Evolutionary conservation across 1,284 basidiomycete species (phyloP), one percentile per base, ranked within the genome.

Genomic region (Cystobasidiaceae sp.): DNA sequence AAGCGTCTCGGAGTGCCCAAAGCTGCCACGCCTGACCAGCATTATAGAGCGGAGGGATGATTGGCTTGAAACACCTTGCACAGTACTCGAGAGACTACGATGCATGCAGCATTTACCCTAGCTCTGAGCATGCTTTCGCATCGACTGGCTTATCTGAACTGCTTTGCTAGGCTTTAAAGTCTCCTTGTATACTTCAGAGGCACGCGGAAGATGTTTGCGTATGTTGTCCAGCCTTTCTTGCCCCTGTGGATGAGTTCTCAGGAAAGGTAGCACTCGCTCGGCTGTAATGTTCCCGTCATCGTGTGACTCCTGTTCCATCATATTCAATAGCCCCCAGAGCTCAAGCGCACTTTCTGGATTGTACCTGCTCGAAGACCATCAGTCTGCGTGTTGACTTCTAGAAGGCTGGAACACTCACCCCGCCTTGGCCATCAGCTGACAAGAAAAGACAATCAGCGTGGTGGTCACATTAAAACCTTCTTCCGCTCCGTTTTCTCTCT

Each of bases 201-300:
- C 79, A 21, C 67, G 67, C 5, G 76, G 76, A 70, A 81, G 68
- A 33, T 76, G 71, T 50, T 74, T 74, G 30, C 54, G 17, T 8
- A 57, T 45, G 28, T 48, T 63, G 45, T 73, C 70, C 49, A 78
- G 76, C 45, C 80, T 66, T n/a, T 75, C 75, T 17, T 78, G 71
- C 23, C 78, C 79, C 0, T 78, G 79, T 0, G 81, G 81, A 74
- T 82, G 81, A 0, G 81, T 81, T 8, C 80, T 72, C 25, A 81
- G 68, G 21, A 81, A 74, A 2, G 75, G 75, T 33, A 80, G 73
- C 7, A 68, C 63, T 19, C 68, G 54, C 28, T 69, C 68, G n/a
- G 62, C 57, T 7, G 66, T 64, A 11, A 60, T 62, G 9, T 49
- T 55, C 19, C 61, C 49, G 33, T 67, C 54, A 19, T 61, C 43